Conservation (phyloP, 352 stramenopile species). For the Globisporangium emineosum region DNA sequence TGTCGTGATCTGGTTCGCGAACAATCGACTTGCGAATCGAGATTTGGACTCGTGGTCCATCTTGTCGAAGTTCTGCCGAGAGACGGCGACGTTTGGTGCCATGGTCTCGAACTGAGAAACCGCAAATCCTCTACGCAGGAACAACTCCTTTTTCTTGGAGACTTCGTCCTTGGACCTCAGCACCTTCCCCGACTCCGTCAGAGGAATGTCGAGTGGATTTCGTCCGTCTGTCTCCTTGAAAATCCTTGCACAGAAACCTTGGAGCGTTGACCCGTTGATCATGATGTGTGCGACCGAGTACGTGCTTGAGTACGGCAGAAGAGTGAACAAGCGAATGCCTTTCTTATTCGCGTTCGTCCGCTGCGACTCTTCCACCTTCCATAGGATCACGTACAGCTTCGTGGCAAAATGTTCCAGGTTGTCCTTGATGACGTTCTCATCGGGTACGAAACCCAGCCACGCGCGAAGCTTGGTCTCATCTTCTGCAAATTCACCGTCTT, state of each 20-base stretch:
- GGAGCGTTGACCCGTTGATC: conserved; percentile 13
- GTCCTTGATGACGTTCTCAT: conserved; percentile 11
- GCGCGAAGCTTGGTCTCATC: not conserved
- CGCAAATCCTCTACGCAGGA: not conserved
- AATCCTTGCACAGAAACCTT: conserved; percentile 2
- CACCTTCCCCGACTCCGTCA: not conserved
- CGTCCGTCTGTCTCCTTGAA: not conserved
- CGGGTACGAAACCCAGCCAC: conserved; percentile 1
- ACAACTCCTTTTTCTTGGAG: not conserved
- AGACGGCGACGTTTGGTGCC: not conserved
- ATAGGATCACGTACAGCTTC: conserved; percentile 7
- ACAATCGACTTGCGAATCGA: not conserved
- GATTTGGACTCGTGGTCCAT: not conserved
- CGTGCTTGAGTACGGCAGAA: conserved; percentile 9
- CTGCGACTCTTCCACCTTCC: conserved; percentile 8
- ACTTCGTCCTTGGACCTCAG: not conserved
- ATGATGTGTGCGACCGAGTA: conserved; percentile 4
- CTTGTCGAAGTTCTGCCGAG: not conserved
- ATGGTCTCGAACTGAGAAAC: not conserved
- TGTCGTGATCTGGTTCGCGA: conserved; percentile 9
- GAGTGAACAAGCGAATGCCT: conserved; percentile 3
- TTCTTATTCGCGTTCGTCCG: not conserved
- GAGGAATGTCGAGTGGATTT: conserved; percentile 4
- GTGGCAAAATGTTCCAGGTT: conserved; percentile 10
- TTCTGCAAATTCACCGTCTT: not conserved